phyloP scores from a whole-genome alignment of 192 early-diverging fungal genomes.

The Coemansia sp. region DNA sequence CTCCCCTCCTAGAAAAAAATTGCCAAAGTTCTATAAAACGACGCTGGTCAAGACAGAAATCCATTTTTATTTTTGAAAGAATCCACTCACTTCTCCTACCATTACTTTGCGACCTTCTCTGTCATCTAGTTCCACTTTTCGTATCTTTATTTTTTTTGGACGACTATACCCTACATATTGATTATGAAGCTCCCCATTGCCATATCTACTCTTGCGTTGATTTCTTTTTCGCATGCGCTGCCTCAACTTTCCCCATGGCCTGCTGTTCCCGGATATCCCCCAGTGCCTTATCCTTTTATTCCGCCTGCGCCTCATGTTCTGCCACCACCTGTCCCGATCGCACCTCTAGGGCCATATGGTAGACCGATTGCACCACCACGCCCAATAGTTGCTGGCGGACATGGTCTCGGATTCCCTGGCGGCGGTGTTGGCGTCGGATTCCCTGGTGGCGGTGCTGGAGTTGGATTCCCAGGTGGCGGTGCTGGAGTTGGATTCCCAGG shows the following conservation, averaged over 20 bases:
- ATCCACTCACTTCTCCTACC: background rate
- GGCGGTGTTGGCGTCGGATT: conserved; percentile 3
- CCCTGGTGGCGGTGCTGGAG: conserved; percentile 15
- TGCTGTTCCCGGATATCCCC: conserved; percentile 21
- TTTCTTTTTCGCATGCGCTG: conserved; percentile 13
- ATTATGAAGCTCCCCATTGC: conserved; percentile 41
- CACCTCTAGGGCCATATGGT: conserved; percentile 8
- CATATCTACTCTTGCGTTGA: conserved; percentile 30
- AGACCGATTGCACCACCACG: background rate
- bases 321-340: conserved; percentile 6
- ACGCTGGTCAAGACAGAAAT: background rate
- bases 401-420: conserved; percentile 16
- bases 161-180: background rate
- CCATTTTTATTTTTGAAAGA: background rate
- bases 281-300: conserved; percentile 11
- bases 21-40: background rate
- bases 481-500: conserved; percentile 1
- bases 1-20: background rate
- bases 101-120: background rate
- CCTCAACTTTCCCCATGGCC: conserved; percentile 30
- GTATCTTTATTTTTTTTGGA: background rate
- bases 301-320: conserved; percentile 12
- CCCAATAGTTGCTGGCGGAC: conserved; percentile 4
- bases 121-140: background rate
- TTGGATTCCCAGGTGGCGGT: conserved; percentile 16